Evolutionary conservation across 2,329 filamentous ascomycete genomes (phyloP).

Genomic region (Colletotrichum ledebouriae): DNA sequence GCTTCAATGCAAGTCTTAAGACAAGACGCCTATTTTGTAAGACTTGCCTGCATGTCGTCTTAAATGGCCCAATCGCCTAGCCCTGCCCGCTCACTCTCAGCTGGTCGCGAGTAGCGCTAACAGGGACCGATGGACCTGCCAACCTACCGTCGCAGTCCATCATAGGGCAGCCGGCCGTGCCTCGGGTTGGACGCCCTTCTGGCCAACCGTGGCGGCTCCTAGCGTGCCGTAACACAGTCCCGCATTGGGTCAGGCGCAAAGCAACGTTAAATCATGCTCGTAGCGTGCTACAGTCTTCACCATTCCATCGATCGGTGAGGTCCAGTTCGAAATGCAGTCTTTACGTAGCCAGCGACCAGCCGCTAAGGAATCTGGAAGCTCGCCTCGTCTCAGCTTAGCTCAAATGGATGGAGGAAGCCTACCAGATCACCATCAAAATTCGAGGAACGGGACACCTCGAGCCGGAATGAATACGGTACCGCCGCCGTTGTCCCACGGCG

Average conservation of each 20-base stretch:
- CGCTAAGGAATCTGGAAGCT: neutral
- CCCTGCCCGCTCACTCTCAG: constrained; percentile 6
- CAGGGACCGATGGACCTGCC: neutral
- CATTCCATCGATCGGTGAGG: constrained; percentile 1
- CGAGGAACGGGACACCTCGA: neutral
- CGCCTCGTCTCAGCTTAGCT: constrained; percentile 18
- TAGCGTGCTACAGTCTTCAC: constrained; percentile 17
- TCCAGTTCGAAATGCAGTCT: neutral
- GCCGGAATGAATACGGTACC: neutral
- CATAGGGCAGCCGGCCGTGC: constrained; percentile 16
- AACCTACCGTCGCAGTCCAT: constrained; percentile 5
- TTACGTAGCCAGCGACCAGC: neutral
- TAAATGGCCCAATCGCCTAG: constrained; percentile 27
- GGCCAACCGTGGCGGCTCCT: neutral
- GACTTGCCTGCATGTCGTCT: constrained; percentile 22
- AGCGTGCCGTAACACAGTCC: constrained; percentile 12
- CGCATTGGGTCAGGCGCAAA: constrained; percentile 13
- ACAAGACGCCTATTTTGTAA: constrained; percentile 29
- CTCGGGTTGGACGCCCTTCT: constrained; percentile 15
- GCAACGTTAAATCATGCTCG: constrained; percentile 21
- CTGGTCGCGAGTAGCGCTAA: constrained; percentile 27
- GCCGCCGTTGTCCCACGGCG: constrained; percentile 3
- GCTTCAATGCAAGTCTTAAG: constrained; percentile 33
- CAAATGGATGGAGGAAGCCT: neutral
- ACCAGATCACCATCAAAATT: neutral